These are phyloP conservation scores for Gaertneriomyces semiglobifer DNA, from an alignment of 192 early-diverging fungal species.

Conservation along the genomic window DNA sequence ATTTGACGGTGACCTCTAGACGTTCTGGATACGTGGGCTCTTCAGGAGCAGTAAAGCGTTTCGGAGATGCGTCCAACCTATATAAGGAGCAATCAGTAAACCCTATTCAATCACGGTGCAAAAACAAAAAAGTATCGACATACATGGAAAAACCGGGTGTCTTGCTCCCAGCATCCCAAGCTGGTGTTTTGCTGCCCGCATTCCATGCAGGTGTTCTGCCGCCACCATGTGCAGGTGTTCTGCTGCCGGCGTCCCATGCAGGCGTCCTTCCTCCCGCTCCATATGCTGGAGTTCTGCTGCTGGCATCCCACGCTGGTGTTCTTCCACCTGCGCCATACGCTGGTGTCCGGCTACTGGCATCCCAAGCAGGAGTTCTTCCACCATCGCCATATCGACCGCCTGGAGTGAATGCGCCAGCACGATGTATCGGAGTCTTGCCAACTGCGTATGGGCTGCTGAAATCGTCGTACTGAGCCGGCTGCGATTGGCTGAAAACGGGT, in stretches of 20 bases:
- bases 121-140: slow-evolving; percentile 21
- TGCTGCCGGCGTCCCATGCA: slow-evolving; percentile 42
- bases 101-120: slow-evolving; percentile 10
- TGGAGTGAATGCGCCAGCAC: neutral
- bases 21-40: neutral
- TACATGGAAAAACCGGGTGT: slow-evolving; percentile 20
- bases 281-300: slow-evolving; percentile 42
- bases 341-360: slow-evolving; percentile 61
- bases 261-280: slow-evolving; percentile 53
- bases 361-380: slow-evolving; percentile 67
- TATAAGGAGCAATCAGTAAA: neutral
- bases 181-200: slow-evolving; percentile 51
- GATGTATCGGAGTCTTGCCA: slow-evolving; percentile 49
- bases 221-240: slow-evolving; percentile 54
- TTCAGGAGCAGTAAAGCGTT: neutral
- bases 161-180: slow-evolving; percentile 42
- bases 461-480: neutral
- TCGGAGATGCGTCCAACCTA: neutral
- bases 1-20: slow-evolving; percentile 5
- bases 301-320: slow-evolving; percentile 55
- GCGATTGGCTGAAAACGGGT: slow-evolving; percentile 4
- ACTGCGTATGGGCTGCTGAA: slow-evolving; percentile 25
- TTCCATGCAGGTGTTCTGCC: slow-evolving; percentile 51
- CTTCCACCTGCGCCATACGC: slow-evolving; percentile 37
- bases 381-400: slow-evolving; percentile 36